Evolutionary conservation across 768 basidiomycete species (phyloP), one percentile per base, ranked within the genome.

Genomic region (Tubosaeta brunneosetosa): DNA sequence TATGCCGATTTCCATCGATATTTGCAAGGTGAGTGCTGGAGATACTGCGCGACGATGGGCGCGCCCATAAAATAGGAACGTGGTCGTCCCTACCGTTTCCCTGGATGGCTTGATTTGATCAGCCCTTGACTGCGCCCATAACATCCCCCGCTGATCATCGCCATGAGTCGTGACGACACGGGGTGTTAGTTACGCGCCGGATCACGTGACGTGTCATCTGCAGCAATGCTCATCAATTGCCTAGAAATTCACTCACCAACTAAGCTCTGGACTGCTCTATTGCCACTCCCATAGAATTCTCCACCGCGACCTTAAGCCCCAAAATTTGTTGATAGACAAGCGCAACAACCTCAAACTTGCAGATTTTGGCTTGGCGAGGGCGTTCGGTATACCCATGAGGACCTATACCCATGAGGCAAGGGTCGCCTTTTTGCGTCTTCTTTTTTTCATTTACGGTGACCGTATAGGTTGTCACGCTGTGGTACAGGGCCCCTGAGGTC

Each of bases 401-500:
- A 97, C 95, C n/a, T 99, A 98, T 69, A 99, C 95, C 14, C 97
- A 98, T 66, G 97, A 99, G 80, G 95, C 92, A 55, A 55, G 77
- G 56, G 33, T 53, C 49, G n/a, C 46, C 25, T 52, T 50, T 49
- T 38, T 40, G 8, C 22, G 16, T 44, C 29, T 29, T 29, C 29
- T 29, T 29, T 9, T 27, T 43, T 19, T 69, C 45, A 53, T 55
- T 51, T 29, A 49, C 51, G 43, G 29, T 48, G 37, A 41, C 36
- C 45, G 26, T 11, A 4, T 66, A 99, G 97, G 97, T 99, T 44
- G 97, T 99, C 19, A 99, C 97, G 10, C 79, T 99, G 36, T 99
- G 97, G 97, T 99, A 99, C 68, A 91, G 97, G 45, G 92, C 95
- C 5, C 97, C 97, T 3, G 97, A 99, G 69, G 95, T 99, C 46